Conservation (phyloP, 2,329 filamentous ascomycete species). For the Cladophialophora exuberans region DNA sequence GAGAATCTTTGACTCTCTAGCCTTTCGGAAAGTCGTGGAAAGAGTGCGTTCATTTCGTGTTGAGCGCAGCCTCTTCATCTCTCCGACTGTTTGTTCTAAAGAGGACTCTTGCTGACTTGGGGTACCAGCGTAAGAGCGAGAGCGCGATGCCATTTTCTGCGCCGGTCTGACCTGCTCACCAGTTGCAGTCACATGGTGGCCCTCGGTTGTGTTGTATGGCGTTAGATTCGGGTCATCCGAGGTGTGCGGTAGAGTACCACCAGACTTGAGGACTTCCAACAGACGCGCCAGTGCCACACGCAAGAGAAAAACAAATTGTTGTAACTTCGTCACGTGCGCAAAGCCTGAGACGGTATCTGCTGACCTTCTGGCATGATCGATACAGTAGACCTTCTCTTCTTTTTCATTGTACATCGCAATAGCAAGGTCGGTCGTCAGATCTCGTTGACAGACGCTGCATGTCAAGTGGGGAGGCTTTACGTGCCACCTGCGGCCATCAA, state of each 20-base stretch:
- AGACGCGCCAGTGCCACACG: conserved; percentile 88
- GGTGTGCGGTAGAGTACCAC: conserved; percentile 75
- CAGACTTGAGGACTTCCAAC: conserved; percentile 81
- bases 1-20: conserved; percentile 87
- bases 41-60: conserved; percentile 93
- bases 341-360: conserved; percentile 66
- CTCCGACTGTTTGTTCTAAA: conserved; percentile 94
- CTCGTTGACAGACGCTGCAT: conserved; percentile 71
- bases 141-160: conserved; percentile 68
- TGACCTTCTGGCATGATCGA: conserved; percentile 51
- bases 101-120: conserved; percentile 68
- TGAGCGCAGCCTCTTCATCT: conserved; percentile 87
- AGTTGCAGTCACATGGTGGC: conserved; percentile 57
- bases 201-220: conserved; percentile 69
- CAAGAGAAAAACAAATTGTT: conserved; percentile 92
- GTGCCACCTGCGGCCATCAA: conserved; percentile 80
- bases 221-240: conserved; percentile 73
- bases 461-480: conserved; percentile 68
- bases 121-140: conserved; percentile 72
- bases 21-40: conserved; percentile 88
- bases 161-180: conserved; percentile 57
- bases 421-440: conserved; percentile 69
- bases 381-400: conserved; percentile 73
- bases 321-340: conserved; percentile 77
- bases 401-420: conserved; percentile 72